phyloP scores from a whole-genome alignment of 1,284 basidiomycete species.

The Malassezia globosa region DNA sequence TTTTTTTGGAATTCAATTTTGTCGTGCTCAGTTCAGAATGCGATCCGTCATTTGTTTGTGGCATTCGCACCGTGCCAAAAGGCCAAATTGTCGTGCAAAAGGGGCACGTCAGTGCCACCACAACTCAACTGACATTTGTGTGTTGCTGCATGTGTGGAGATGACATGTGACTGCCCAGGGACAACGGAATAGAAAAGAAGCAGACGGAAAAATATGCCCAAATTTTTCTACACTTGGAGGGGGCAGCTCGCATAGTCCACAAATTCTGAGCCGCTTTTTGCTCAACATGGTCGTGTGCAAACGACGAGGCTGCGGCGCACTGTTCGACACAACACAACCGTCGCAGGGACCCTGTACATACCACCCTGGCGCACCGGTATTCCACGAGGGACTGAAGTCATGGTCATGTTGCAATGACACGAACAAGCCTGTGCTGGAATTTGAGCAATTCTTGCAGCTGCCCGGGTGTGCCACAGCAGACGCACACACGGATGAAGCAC shows the following conservation, averaged over 20 bases:
- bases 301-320: constrained; percentile 39
- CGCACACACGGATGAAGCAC: constrained; percentile 30
- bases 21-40: too few species aligned
- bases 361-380: constrained; percentile 44
- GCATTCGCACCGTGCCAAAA: too few species aligned
- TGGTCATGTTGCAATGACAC: constrained; percentile 46
- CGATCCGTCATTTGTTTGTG: too few species aligned
- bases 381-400: constrained; percentile 45
- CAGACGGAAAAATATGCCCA: constrained; percentile 9
- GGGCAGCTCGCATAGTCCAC: too few species aligned
- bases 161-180: too few species aligned
- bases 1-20: too few species aligned
- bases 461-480: constrained; percentile 29
- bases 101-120: too few species aligned
- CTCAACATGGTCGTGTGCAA: constrained; percentile 37
- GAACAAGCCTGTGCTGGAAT: constrained; percentile 46
- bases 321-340: constrained; percentile 20
- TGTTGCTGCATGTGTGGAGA: too few species aligned
- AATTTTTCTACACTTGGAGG: too few species aligned
- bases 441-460: constrained; percentile 42
- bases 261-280: not conserved
- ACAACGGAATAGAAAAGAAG: not conserved
- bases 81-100: too few species aligned
- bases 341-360: constrained; percentile 23
- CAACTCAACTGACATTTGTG: too few species aligned